Conservation (phyloP, 2,329 filamentous ascomycete species). For the Epichloe baconii region DNA sequence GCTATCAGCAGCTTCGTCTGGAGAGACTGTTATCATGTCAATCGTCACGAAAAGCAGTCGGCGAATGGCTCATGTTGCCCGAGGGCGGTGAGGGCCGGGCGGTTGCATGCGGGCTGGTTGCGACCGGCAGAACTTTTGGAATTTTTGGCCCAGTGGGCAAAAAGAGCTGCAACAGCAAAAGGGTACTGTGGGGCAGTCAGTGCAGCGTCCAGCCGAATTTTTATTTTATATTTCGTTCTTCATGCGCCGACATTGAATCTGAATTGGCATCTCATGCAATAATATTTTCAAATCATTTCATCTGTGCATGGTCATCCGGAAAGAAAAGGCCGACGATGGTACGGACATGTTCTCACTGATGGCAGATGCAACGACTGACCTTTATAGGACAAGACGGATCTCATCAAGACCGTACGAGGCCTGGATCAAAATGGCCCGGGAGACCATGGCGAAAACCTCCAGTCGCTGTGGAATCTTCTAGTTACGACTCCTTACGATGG, state of each 20-base stretch:
- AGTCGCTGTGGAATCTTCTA: slow-evolving; percentile 36
- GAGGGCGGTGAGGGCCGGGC: slow-evolving; percentile 29
- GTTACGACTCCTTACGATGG: slow-evolving; percentile 25
- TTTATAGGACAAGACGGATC: slow-evolving; percentile 21
- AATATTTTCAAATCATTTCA: neutral
- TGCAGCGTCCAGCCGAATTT: neutral
- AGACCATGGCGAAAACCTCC: slow-evolving; percentile 32
- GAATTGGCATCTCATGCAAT: neutral
- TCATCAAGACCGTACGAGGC: slow-evolving; percentile 40
- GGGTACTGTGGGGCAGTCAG: neutral
- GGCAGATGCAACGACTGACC: neutral
- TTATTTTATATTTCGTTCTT: slow-evolving; percentile 2
- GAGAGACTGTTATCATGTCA: slow-evolving; percentile 18
- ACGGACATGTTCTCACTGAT: neutral
- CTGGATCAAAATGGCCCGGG: slow-evolving; percentile 39
- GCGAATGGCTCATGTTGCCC: slow-evolving; percentile 21
- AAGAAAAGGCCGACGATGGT: slow-evolving; percentile 1
- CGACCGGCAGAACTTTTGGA: slow-evolving; percentile 31
- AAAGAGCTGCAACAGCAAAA: neutral
- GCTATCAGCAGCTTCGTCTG: slow-evolving; percentile 19
- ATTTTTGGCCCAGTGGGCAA: slow-evolving; percentile 22
- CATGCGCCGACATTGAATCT: neutral
- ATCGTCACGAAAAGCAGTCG: slow-evolving; percentile 25
- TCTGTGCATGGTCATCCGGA: neutral
- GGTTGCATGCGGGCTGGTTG: slow-evolving; percentile 12